Evolutionary conservation across 768 basidiomycete species (phyloP), one percentile per base, ranked within the genome.

Genomic region (Lactarius sanguifluus): DNA sequence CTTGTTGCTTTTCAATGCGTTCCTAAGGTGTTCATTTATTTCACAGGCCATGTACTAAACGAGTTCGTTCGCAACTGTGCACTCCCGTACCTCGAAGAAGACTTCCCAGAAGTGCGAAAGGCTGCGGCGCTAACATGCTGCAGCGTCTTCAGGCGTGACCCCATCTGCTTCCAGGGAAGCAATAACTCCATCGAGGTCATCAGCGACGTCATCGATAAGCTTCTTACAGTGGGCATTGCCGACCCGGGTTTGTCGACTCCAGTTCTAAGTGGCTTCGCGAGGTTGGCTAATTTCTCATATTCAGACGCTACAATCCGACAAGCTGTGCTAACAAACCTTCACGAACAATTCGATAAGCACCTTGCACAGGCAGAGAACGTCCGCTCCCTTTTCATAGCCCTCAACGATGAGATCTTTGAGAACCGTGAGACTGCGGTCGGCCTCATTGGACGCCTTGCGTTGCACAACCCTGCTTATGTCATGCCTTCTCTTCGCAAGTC

Each of bases 331-430:
- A 84, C 86, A 2, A 88, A 89, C 4, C 81, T 99, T 38, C 94
- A 97, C 73, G 90, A 95, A 68, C 87, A 93, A 25, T 98, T 99
- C 71, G 97, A 99, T 75, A 92, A 94, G 67, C 96, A 99, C 75
- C 85, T 99, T 23, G 92, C 97, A 2, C 97, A 98, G 77, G 95
- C 96, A 0, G 97, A 98, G 77, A 96, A 98, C 73, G 95, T 99
- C n/a, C 86, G 96, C 16, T 96, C 93, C 13, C 81, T 99, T 16
- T 98, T 98, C 79, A 94, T 98, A 69, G 97, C 96, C 0, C 82
- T 99, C 57, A 98, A 98, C 73, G 97, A 99, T 72, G 97, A 98
- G 74, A 89, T 91, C 8, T 98, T 96, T 76, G 90, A 91, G 58
- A 97, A 97, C 74, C 87, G 97, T 25, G 86, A 94, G 32, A 87